A percentile compares a stretch with the other conserved stretches of the same genome.
Evolutionary conservation across 2,329 filamentous ascomycete genomes (phyloP).

Genomic region (Triangularia verruculosa): DNA sequence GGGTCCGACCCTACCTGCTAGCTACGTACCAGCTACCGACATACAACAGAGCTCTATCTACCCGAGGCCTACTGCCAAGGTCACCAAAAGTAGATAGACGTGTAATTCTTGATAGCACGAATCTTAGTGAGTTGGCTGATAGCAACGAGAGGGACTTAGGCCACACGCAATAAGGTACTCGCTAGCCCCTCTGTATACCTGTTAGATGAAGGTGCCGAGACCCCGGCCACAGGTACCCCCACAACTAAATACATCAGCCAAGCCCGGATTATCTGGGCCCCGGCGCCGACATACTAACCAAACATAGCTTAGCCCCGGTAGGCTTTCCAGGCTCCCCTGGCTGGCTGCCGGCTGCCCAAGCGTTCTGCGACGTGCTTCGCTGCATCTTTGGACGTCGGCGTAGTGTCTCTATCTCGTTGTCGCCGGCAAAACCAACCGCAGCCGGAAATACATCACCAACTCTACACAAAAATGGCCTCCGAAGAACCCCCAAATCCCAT

Average conservation of each 20-base stretch:
- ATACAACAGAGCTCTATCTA: too few species aligned
- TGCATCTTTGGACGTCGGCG: constrained; percentile 16
- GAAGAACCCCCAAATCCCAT: constrained; percentile 53
- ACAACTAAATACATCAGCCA: not conserved
- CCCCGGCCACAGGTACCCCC: too few species aligned
- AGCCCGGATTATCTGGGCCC: not conserved
- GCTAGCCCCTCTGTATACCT: too few species aligned
- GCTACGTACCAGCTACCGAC: too few species aligned
- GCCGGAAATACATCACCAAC: not conserved
- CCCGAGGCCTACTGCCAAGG: too few species aligned
- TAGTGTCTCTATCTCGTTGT: not conserved
- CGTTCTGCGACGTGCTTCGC: not conserved
- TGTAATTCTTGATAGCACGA: too few species aligned
- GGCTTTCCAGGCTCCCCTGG: constrained; percentile 5
- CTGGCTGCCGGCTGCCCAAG: not conserved
- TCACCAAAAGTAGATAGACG: too few species aligned
- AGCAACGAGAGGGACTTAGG: too few species aligned
- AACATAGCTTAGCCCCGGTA: constrained; percentile 16
- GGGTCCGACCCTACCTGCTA: too few species aligned
- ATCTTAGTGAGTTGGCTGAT: too few species aligned
- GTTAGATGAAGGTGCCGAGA: too few species aligned
- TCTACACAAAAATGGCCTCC: constrained; percentile 46
- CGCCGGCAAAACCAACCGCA: not conserved
- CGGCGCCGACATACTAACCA: not conserved
- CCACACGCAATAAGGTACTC: too few species aligned